These are phyloP conservation scores for Geum urbanum DNA, from an alignment of 306 rosid genomes.

Conservation along the genomic window DNA sequence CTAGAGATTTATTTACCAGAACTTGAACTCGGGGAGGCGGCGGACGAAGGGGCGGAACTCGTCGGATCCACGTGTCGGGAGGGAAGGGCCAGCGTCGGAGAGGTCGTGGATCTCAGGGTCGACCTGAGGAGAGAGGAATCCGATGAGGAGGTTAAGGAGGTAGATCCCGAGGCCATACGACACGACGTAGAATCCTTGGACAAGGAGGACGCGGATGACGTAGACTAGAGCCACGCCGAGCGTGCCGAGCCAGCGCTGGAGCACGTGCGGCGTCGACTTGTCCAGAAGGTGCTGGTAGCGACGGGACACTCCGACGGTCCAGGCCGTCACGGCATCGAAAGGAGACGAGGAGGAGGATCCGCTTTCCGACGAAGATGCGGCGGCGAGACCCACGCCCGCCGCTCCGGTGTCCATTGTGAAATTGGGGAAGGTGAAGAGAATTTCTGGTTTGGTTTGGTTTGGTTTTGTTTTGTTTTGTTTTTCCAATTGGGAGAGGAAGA, in stretches of 20 bases:
- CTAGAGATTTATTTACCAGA: constrained; percentile 52
- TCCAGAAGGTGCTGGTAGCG: constrained; percentile 80
- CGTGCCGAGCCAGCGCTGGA: constrained; percentile 65
- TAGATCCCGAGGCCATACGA: constrained; percentile 90
- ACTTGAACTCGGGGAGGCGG: constrained; percentile 89
- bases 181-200: constrained; percentile 84
- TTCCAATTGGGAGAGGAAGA: background rate
- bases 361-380: constrained; percentile 8
- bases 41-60: constrained; percentile 98
- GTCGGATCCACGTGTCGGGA: constrained; percentile 73
- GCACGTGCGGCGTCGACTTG: constrained; percentile 62
- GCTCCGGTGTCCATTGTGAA: constrained; percentile 48
- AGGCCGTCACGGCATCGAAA: constrained; percentile 43
- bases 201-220: constrained; percentile 64
- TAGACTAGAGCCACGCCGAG: constrained; percentile 46
- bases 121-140: constrained; percentile 91
- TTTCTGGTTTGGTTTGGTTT: no score
- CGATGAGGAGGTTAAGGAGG: constrained; percentile 81
- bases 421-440: no score
- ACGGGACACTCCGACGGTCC: constrained; percentile 49
- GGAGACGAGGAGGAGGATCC: constrained; percentile 13
- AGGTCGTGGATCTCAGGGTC: constrained; percentile 74
- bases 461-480: no score
- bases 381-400: constrained; percentile 37
- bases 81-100: constrained; percentile 72